Percentiles rank a stretch among this genome's conserved stretches.
Conservation (phyloP, 2,329 filamentous ascomycete species). For the Ceratocystis ficicola region DNA sequence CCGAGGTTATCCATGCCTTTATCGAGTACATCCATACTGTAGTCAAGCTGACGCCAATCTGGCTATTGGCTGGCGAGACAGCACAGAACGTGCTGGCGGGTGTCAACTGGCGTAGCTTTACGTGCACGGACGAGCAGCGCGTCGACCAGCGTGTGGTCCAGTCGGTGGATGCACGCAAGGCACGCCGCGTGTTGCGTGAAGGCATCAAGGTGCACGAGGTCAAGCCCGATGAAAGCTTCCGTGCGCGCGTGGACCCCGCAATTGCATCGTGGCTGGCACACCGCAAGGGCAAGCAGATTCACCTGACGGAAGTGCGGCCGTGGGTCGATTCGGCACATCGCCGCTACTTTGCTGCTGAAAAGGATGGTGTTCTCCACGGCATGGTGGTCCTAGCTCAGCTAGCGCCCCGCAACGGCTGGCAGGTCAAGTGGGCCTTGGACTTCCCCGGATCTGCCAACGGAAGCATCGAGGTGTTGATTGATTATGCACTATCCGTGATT, state of each 20-base stretch:
- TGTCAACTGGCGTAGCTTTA: slow-evolving; percentile 78
- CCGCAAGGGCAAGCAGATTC: slow-evolving; percentile 74
- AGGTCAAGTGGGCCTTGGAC: slow-evolving; percentile 92
- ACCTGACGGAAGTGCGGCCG: slow-evolving; percentile 77
- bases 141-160: slow-evolving; percentile 56
- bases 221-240: slow-evolving; percentile 55
- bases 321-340: slow-evolving; percentile 78
- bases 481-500: slow-evolving; percentile 46
- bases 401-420: slow-evolving; percentile 70
- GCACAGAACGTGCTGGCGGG: slow-evolving; percentile 70
- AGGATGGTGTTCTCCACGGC: slow-evolving; percentile 59
- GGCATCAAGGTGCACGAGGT: slow-evolving; percentile 70
- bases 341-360: slow-evolving; percentile 72
- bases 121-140: slow-evolving; percentile 79
- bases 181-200: slow-evolving; percentile 68
- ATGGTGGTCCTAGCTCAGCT: slow-evolving; percentile 77
- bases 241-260: slow-evolving; percentile 55
- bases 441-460: slow-evolving; percentile 80
- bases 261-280: slow-evolving; percentile 68
- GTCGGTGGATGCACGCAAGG: slow-evolving; percentile 54
- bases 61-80: slow-evolving; percentile 73
- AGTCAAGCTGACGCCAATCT: slow-evolving; percentile 61
- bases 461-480: slow-evolving; percentile 72
- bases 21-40: slow-evolving; percentile 63
- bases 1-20: slow-evolving; percentile 60